A percentile compares a stretch with the other conserved stretches of the same genome.
These are phyloP conservation scores for Plasmodium inui DNA, from an alignment of 169 alveolate genomes.

Conservation along the genomic window DNA sequence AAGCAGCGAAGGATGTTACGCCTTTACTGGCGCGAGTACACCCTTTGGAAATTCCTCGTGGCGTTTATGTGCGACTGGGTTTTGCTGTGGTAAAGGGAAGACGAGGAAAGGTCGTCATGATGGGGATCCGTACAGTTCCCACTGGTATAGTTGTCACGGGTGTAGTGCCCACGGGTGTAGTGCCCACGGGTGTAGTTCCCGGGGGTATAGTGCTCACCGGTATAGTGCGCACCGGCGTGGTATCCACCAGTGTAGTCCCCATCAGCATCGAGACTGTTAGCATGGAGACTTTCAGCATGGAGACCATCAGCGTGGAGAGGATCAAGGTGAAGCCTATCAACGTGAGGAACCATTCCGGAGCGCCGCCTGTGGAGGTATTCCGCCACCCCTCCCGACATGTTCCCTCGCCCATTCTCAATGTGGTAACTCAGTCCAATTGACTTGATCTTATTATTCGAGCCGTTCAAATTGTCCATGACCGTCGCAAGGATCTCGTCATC, in stretches of 20 bases:
- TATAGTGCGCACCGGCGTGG: neutral
- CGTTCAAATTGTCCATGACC: conserved; percentile 34
- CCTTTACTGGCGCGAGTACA: conserved; percentile 21
- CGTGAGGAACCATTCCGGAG: neutral
- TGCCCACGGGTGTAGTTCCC: too few relatives aligned
- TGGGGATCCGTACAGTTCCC: too few relatives aligned
- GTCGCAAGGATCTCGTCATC: conserved; percentile 11
- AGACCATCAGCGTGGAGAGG: neutral
- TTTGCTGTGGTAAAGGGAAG: neutral
- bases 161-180: too few relatives aligned
- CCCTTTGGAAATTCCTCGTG: neutral
- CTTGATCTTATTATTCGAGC: conserved; percentile 37
- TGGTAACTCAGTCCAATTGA: conserved; percentile 28
- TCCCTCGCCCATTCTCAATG: neutral
- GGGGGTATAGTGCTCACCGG: too few relatives aligned
- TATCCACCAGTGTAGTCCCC: neutral
- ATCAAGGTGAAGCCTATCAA: neutral
- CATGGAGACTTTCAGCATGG: too few relatives aligned
- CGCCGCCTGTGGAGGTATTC: neutral
- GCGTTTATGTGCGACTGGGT: neutral
- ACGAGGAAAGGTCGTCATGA: conserved; percentile 12
- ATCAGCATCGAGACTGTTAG: neutral
- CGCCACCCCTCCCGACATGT: neutral
- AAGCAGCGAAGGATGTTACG: too few relatives aligned
- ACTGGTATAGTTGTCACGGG: too few relatives aligned